Evolutionary conservation across 2,329 filamentous ascomycete species (phyloP).

Genomic region (Bipolaris oryzae): DNA sequence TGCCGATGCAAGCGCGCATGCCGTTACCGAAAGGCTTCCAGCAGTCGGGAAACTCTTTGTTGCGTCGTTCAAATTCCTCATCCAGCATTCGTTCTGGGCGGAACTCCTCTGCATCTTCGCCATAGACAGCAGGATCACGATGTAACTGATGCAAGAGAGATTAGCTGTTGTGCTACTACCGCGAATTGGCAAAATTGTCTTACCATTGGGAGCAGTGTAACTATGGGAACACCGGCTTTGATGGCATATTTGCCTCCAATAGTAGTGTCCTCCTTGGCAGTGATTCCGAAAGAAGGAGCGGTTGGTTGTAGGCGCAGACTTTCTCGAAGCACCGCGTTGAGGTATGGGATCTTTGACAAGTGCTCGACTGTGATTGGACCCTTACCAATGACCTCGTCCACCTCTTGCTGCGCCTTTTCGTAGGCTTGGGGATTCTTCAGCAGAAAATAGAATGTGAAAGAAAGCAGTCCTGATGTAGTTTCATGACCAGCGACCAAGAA

Average conservation of each 20-base stretch:
- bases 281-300: conserved; percentile 57
- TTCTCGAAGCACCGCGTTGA: conserved; percentile 61
- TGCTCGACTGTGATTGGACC: conserved; percentile 56
- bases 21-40: conserved; percentile 64
- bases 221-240: conserved; percentile 40
- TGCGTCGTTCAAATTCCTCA: conserved; percentile 48
- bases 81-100: conserved; percentile 57
- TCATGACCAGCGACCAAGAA: conserved; percentile 61
- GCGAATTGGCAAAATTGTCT: background rate
- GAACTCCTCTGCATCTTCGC: conserved; percentile 54
- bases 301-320: conserved; percentile 63
- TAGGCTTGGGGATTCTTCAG: conserved; percentile 58
- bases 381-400: conserved; percentile 59
- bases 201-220: conserved; percentile 39
- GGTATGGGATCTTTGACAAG: conserved; percentile 59
- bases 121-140: conserved; percentile 51
- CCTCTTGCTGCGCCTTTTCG: conserved; percentile 59
- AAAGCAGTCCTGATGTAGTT: conserved; percentile 48
- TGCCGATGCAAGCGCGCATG: conserved; percentile 59
- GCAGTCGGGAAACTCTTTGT: conserved; percentile 48
- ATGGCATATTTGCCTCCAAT: conserved; percentile 50
- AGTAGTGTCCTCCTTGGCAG: conserved; percentile 41
- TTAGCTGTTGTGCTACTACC: background rate
- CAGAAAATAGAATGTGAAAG: conserved; percentile 58
- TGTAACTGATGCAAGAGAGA: conserved; percentile 35